Base-by-base conservation (phyloP, 2,329 filamentous ascomycete species). In the Nannizziopsis barbatae region DNA sequence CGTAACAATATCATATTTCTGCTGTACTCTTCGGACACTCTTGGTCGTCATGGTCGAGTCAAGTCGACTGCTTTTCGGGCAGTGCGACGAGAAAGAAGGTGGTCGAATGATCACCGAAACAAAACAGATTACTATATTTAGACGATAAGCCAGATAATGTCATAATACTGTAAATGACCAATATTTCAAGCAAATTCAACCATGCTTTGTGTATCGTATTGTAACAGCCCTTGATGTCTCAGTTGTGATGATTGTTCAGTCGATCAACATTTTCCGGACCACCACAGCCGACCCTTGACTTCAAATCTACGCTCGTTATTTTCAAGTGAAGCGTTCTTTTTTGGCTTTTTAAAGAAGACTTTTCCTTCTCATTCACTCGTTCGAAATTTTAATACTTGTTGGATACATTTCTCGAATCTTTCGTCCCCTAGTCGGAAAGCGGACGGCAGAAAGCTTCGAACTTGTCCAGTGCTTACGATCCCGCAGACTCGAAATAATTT, bases 151-250 rank as follows among this genome's bases (percentile, higher is more conserved):
- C 22, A 3, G 22, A 27, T 39, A 8, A 8, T 8, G 39, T 48
- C 10, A 35, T 30, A 37, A 15, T 6, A 11, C 2, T 37, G 45
- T 48, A 48, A 48, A 36, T 42, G 35, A 42, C 45, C 17, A n/a
- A 8, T 2, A 6, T 5, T 18, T 12, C 38, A 7, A 27, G 7
- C 22, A 27, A 27, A 3, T 7, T 27, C 22, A 11, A 10, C 38
- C 15, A 42, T 11, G 14, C 17, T 36, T 27, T 30, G 7, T 38
- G 45, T 48, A 48, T n/a, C 7, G 45, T 42, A 40, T 8, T 38
- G 45, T 42, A 42, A 42, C 31, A 32, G 37, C 35, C n/a, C 15
- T 39, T 20, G 22, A 10, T 47, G 45, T 48, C 39, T 48, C 45
- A 48, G 38, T 39, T 17, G 45, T 35, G 45, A 48, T 17, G 45